phyloP scores from a whole-genome alignment of 352 stramenopile species.

The Elongisporangium prolatum region DNA sequence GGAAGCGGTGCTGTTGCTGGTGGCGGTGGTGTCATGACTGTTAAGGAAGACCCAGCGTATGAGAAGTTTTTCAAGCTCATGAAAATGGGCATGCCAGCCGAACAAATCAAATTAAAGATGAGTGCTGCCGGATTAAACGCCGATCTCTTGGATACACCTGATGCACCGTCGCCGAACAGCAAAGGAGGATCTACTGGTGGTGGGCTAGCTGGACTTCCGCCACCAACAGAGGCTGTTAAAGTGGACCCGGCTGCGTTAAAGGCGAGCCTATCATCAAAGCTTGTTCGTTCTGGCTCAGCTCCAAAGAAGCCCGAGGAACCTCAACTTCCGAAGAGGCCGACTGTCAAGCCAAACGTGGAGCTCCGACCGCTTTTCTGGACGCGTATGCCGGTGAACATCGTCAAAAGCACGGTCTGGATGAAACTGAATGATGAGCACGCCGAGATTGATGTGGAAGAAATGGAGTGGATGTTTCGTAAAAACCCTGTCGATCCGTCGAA shows the following conservation, averaged over 20 bases:
- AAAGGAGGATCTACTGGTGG: constrained; percentile 21
- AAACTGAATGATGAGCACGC: constrained; percentile 71
- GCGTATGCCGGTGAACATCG: constrained; percentile 79
- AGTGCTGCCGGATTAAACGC: constrained; percentile 63
- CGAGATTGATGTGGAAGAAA: constrained; percentile 68
- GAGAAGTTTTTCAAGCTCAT: constrained; percentile 96
- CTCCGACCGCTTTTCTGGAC: constrained; percentile 88
- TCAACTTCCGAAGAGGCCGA: constrained; percentile 80
- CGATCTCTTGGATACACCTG: constrained; percentile 59
- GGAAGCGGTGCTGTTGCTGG: constrained; percentile 23
- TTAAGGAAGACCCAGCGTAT: constrained; percentile 92
- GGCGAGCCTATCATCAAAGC: constrained; percentile 49
- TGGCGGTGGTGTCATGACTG: constrained; percentile 38
- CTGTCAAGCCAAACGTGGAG: constrained; percentile 84
- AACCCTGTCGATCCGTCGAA: constrained; percentile 59
- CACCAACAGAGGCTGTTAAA: constrained; percentile 60
- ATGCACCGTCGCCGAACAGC: constrained; percentile 68
- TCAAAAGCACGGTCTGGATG: constrained; percentile 86
- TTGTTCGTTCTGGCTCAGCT: constrained; percentile 22
- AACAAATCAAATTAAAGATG: constrained; percentile 94
- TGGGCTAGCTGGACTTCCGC: constrained; percentile 52
- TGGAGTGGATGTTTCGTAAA: constrained; percentile 89
- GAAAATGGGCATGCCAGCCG: constrained; percentile 85
- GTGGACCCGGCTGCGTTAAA: constrained; percentile 60
- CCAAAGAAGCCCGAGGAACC: constrained; percentile 62